Evolutionary conservation across 768 basidiomycete genomes (phyloP), one percentile per base, ranked within the genome.

Genomic region (Lentinula sp.): DNA sequence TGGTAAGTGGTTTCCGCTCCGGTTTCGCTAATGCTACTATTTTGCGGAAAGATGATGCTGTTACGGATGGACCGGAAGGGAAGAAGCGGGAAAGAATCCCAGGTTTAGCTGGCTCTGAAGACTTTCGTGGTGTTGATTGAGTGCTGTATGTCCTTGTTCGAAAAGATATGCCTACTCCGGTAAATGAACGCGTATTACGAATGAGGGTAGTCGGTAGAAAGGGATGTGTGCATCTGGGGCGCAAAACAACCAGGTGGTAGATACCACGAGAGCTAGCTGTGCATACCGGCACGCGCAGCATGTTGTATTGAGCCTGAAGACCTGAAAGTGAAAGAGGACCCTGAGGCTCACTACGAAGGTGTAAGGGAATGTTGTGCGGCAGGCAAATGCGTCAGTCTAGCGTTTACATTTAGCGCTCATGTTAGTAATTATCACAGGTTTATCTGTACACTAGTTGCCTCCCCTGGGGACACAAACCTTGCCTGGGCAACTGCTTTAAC

Each of bases 1-100:
- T 79, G 0, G 82, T 69, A 8, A 97, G 78, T 1, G 91, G 86
- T 64, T 85, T 91, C 67, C 78, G 80, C 74, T 98, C 96, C 0
- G 93, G 90, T 67, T 77, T 86, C 0, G 94, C 93, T 43, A 98
- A 84, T 0, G 86, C 75, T 10, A 89, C 65, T 37, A 98, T 85
- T 71, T 91, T 91, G 63, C 80, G 77, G 62, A 93, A 81, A 1
- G 89, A 91, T 0, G 90, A 86, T 8, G 79, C 72, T 46, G 77
- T 77, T 49, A 78, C 63, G 3, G 78, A 74, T 5, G 75, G 70
- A 10, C 71, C 75, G 35, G 72, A 64, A 3, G 77, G 60, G 4
- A 68, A 43, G 45, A 72, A 59, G 20, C 71, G 68, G 5, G 70
- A 62, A 7, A 67, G 62, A 41, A 76, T 59, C 4, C 53, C 54